Base-by-base conservation (phyloP, 768 basidiomycete genomes). In the Mycena venus region DNA sequence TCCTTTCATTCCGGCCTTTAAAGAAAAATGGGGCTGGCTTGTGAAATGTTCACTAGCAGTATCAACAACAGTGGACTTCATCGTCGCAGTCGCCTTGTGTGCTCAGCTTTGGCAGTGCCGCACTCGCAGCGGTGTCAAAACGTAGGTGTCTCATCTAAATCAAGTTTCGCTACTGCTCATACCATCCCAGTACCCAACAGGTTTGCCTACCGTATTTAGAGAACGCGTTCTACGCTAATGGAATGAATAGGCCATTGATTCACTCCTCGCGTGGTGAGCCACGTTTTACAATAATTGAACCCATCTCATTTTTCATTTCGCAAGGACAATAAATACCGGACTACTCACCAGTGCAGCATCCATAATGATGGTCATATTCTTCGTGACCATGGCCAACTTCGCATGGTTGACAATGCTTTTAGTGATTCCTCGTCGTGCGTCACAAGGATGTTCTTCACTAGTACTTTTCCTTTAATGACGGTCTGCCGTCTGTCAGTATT, bases 341-440 rank as follows among this genome's bases (percentile, higher is more conserved):
- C 15, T 69, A 21, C 56, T 69, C 21, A 69, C 68, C 32, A 69
- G 61, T 21, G 61, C 61, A 14, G 61, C 61, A 7, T 44, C 40
- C 23, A 44, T 63, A 10, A 60, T 60, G 59, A 60, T 60, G 59
- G 21, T 60, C 32, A 60, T 60, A 55, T 60, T 60, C 38, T 69
- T 69, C 68, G 47, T 69, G 12, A 69, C 68, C 25, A 69, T 69
- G 68, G 59, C 29, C 40, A 69, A 69, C 40, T 69, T 69, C n/a
- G 68, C 68, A 3, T 69, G 68, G 68, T 51, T 68, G 14, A 68
- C 67, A 4, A 68, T 60, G 67, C 44, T 68, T 11, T 34, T 68
- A 21, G 27, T 68, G 21, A 68, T 68, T 21, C 67, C 67, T 56
- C 67, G 67, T 15, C 40, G 67, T 68, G 14, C 1, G 63, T 65